Evolutionary conservation across 1,284 basidiomycete genomes (phyloP).

Genomic region (Peniophora sp.): DNA sequence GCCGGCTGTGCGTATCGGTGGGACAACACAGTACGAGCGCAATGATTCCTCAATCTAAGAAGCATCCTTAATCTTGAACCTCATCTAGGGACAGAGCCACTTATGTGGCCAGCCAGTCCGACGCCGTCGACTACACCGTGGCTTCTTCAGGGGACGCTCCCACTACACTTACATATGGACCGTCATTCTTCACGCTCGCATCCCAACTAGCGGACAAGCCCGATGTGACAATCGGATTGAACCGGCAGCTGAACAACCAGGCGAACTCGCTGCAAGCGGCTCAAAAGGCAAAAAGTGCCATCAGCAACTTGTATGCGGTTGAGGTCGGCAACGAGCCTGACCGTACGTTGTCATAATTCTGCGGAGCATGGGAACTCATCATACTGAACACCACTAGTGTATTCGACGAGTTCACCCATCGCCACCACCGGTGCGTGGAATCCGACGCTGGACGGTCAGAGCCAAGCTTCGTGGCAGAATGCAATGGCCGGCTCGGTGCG

Average conservation of each 20-base stretch:
- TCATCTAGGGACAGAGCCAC: constrained; percentile 30
- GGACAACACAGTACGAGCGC: constrained; percentile 31
- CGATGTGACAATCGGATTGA: constrained; percentile 31
- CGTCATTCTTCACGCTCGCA: constrained; percentile 31
- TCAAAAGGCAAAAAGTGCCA: constrained; percentile 22
- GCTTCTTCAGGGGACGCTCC: constrained; percentile 30
- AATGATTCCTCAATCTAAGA: not conserved
- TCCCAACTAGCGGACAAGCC: constrained; percentile 20
- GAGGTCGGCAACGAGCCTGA: constrained; percentile 40
- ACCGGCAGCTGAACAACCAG: constrained; percentile 32
- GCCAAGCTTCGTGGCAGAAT: constrained; percentile 29
- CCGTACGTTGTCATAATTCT: constrained; percentile 17
- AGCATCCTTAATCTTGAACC: not conserved
- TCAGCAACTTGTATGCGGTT: constrained; percentile 29
- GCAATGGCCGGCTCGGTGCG: constrained; percentile 25
- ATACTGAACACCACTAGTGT: constrained; percentile 21
- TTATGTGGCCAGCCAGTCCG: constrained; percentile 23
- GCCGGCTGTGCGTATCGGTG: constrained; percentile 33
- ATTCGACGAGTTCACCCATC: constrained; percentile 22
- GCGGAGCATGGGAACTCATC: constrained; percentile 5
- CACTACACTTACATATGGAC: constrained; percentile 29
- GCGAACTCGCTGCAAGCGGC: constrained; percentile 29
- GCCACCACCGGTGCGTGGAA: constrained; percentile 24
- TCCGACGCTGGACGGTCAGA: constrained; percentile 24
- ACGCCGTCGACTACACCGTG: constrained; percentile 32